Base-by-base conservation (phyloP, 176 grass and related monocot genomes). In the Zea luxurians region DNA sequence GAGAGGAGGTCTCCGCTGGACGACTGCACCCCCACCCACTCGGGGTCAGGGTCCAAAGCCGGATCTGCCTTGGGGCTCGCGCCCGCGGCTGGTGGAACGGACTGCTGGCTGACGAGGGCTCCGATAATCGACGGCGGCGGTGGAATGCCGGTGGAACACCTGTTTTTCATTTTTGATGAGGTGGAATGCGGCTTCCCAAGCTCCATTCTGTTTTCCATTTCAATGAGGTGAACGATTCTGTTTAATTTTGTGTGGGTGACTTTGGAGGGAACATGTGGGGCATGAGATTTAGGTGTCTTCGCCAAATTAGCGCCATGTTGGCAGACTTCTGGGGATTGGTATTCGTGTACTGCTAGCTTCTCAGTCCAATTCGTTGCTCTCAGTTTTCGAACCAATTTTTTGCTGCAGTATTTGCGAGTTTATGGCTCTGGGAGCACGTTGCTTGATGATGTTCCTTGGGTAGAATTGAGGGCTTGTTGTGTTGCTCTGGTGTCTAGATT, bases 21-120 rank as follows among this genome's bases (percentile, higher is more conserved):
- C 55, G 73, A 17, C 62, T 16, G 12, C n/a, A 12, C 38, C 15
- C 5, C 16, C 40, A 12, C 15, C 64, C 35, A 43, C 64, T 41
- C 44, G 43, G 57, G 37, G 11, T 44, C 42, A 35, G 43, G 57
- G 37, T 15, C 50, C 42, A 35, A 11, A 68, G 48, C 71, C 70
- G 76, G 83, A 81, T 86, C 78, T 80, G 73, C 84, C 66, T 67
- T 41, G 59, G 78, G 73, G 84, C 70, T 79, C 61, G 87, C 78
- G 76, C 87, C 48, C n/a, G 82, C 43, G 13, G 35, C 75, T 41
- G 74, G 60, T 65, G 80, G 60, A 53, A 61, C 37, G 78, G 35
- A 46, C 73, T 58, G 2, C n/a, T 36, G 10, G 59, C 37, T 3
- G 68, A 7, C 3, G n/a, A 21, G 42, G 16, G 37, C 15, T 50